A percentile compares a stretch with the other conserved stretches of the same genome.
Evolutionary conservation across 768 basidiomycete genomes (phyloP).

Genomic region (Tremella yokohamensis): DNA sequence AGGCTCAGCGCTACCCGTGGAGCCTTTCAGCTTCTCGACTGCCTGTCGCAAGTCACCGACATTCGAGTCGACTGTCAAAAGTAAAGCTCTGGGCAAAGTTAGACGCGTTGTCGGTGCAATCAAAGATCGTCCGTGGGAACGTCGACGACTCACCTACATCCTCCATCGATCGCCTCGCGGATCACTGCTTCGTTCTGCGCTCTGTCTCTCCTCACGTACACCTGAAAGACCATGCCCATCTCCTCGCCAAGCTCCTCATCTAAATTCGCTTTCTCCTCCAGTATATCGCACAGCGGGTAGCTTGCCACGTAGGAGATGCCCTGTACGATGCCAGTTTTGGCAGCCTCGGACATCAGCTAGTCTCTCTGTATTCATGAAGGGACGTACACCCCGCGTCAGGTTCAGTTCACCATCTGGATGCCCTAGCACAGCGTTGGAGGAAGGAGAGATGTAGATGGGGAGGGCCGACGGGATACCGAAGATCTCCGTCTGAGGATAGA

Average conservation of each 20-base stretch:
- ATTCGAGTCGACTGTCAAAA: conserved; percentile 83
- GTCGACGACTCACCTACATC: conserved; percentile 54
- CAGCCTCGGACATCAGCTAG: conserved; percentile 34
- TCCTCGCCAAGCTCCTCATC: conserved; percentile 31
- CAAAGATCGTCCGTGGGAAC: not conserved
- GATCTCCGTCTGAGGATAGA: conserved; percentile 47
- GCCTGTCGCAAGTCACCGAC: conserved; percentile 51
- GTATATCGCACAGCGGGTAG: conserved; percentile 49
- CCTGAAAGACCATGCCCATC: conserved; percentile 52
- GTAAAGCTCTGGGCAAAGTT: conserved; percentile 66
- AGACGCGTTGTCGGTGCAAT: not conserved
- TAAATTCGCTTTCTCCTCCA: conserved; percentile 46
- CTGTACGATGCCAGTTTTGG: conserved; percentile 48
- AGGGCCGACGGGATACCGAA: conserved; percentile 48
- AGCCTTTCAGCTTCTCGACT: conserved; percentile 44
- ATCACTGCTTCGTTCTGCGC: conserved; percentile 65
- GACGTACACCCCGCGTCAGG: conserved; percentile 50
- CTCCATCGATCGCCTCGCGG: conserved; percentile 66
- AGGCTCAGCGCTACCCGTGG: conserved; percentile 31
- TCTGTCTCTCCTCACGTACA: conserved; percentile 74
- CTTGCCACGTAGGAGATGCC: conserved; percentile 49
- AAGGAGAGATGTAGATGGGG: conserved; percentile 53
- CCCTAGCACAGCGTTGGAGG: conserved; percentile 59
- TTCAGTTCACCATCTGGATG: conserved; percentile 65
- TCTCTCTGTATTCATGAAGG: not conserved